These are phyloP conservation scores for Anaeromyces robustus DNA, from an alignment of 192 early-diverging fungal genomes.

Conservation along the genomic window DNA sequence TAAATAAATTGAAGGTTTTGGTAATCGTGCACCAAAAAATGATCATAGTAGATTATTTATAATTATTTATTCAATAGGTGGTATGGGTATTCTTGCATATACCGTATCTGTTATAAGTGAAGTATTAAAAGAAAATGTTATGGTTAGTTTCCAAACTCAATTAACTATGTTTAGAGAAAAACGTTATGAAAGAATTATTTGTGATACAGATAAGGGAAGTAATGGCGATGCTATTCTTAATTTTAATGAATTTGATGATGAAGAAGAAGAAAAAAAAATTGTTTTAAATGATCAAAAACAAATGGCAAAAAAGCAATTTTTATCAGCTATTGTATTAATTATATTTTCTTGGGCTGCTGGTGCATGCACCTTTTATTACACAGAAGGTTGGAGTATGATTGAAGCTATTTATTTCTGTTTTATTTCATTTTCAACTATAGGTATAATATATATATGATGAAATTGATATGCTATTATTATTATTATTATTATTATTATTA, in stretches of 20 bases:
- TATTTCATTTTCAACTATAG: neutral
- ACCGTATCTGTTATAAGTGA: neutral
- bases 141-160: neutral
- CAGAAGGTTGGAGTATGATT: neutral
- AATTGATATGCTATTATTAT: too few species aligned
- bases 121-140: neutral
- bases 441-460: too few species aligned
- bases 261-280: neutral
- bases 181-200: neutral
- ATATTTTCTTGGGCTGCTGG: neutral
- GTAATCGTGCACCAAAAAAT: neutral
- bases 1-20: too few species aligned
- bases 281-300: neutral
- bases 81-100: neutral
- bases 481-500: too few species aligned
- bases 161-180: neutral
- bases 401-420: neutral
- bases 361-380: neutral
- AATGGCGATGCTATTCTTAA: neutral
- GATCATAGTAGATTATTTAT: neutral
- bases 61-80: neutral
- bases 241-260: neutral
- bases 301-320: neutral
- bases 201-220: neutral
- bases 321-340: neutral